These are phyloP conservation scores for Betula pendula DNA, from an alignment of 306 rosid genomes.

Conservation along the genomic window DNA sequence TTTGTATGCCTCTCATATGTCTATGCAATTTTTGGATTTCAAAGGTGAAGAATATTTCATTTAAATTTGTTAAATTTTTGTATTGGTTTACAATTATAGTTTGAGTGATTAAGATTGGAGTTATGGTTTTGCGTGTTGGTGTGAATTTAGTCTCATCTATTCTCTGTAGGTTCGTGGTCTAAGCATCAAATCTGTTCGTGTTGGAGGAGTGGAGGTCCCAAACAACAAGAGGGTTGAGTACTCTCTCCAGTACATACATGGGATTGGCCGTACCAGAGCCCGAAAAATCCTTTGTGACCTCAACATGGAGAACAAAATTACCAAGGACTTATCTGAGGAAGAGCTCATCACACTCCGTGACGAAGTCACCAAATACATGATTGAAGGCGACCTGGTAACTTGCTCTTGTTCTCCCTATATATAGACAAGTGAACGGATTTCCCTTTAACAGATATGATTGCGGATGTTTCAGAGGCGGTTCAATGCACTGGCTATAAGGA, in stretches of 20 bases:
- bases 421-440: neutral
- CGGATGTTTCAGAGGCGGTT: constrained; percentile 68
- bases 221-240: constrained; percentile 80
- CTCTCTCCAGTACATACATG: constrained; percentile 90
- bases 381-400: constrained; percentile 88
- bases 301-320: constrained; percentile 73
- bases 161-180: constrained; percentile 44
- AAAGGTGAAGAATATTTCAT: neutral
- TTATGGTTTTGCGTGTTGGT: constrained; percentile 11
- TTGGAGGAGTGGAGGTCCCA: constrained; percentile 91
- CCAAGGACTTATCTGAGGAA: constrained; percentile 78
- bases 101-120: neutral
- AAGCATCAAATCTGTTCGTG: constrained; percentile 70
- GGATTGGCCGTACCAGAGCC: constrained; percentile 76
- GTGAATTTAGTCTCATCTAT: constrained; percentile 8
- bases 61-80: neutral
- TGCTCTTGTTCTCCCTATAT: neutral
- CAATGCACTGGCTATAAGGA: constrained; percentile 81
- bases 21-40: constrained; percentile 16
- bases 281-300: constrained; percentile 64
- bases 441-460: neutral
- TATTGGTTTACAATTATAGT: neutral
- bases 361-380: constrained; percentile 81
- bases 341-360: constrained; percentile 76
- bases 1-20: too few species aligned